Percentiles rank a stretch among this genome's conserved stretches.
Evolutionary conservation across 805 yeast genomes (phyloP).

Genomic region (Candida awuae): DNA sequence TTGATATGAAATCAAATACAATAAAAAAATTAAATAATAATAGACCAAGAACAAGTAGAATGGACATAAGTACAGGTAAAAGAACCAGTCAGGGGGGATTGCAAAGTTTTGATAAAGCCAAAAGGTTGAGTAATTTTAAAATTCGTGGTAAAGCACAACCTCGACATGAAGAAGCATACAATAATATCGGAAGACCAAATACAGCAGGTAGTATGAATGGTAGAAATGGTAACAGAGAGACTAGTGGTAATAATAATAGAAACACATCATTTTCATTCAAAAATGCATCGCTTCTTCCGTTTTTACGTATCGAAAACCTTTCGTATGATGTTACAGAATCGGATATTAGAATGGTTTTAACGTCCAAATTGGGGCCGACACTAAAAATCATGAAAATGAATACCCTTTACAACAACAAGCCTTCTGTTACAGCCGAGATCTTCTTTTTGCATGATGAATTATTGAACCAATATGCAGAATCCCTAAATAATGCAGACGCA

Average conservation of each 20-base stretch:
- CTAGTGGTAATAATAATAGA: not conserved
- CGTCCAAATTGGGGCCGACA: conserved; percentile 16
- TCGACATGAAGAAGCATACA: too few species aligned
- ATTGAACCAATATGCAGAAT: conserved; percentile 6
- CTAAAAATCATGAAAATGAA: conserved; percentile 12
- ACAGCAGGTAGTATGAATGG: too few species aligned
- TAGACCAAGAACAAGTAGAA: too few species aligned
- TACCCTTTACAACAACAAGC: not conserved
- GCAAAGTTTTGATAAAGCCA: too few species aligned
- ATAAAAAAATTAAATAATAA: too few species aligned
- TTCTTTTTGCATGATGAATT: conserved; percentile 12
- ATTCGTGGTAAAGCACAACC: too few species aligned
- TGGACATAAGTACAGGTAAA: too few species aligned
- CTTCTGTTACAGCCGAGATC: conserved; percentile 16
- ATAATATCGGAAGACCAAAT: too few species aligned
- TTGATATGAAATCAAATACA: too few species aligned
- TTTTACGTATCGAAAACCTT: conserved; percentile 27
- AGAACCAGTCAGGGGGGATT: too few species aligned
- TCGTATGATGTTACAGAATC: conserved; percentile 24
- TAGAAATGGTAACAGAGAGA: too few species aligned
- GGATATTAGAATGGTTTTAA: conserved; percentile 24
- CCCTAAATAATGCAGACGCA: conserved; percentile 11
- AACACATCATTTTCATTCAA: conserved; percentile 22
- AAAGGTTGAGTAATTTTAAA: too few species aligned
- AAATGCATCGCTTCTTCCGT: conserved; percentile 17